Evolutionary conservation across 2,329 filamentous ascomycete genomes (phyloP).

Genomic region (Cercospora sojina): DNA sequence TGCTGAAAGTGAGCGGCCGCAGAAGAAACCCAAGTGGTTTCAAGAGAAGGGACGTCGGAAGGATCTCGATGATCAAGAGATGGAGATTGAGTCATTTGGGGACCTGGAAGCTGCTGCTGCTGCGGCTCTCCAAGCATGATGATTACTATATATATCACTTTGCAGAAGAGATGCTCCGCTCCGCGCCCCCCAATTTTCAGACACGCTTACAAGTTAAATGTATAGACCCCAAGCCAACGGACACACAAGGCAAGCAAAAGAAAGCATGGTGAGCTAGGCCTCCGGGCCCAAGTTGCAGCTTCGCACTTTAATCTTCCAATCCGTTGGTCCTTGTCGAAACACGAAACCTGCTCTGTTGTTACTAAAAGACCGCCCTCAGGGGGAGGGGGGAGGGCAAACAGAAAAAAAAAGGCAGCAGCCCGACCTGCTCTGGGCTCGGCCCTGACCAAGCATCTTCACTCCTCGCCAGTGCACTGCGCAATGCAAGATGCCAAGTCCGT

Average conservation of each 20-base stretch:
- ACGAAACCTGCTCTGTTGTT: too few species aligned
- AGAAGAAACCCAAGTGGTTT: constrained; percentile 75
- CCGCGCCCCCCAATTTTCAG: neutral
- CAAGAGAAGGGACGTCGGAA: constrained; percentile 62
- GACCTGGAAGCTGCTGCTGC: constrained; percentile 76
- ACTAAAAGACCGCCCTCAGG: too few species aligned
- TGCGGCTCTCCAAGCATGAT: constrained; percentile 3
- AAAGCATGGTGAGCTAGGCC: neutral
- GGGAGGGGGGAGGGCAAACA: too few species aligned
- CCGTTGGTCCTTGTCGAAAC: too few species aligned
- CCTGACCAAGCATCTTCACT: too few species aligned
- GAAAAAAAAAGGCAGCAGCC: too few species aligned
- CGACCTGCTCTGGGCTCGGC: too few species aligned
- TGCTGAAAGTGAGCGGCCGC: constrained; percentile 39
- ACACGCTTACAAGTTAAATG: neutral
- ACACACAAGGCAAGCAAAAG: neutral
- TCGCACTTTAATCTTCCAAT: too few species aligned
- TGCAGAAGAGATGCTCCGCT: neutral
- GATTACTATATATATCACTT: neutral
- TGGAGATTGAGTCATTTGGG: constrained; percentile 73
- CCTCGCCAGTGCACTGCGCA: too few species aligned
- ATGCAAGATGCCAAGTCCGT: constrained; percentile 6
- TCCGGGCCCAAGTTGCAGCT: neutral
- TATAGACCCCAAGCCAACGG: neutral
- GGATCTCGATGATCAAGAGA: constrained; percentile 51